Evolutionary conservation across 306 rosid genomes (phyloP).

Genomic region (Castanea mollissima): DNA sequence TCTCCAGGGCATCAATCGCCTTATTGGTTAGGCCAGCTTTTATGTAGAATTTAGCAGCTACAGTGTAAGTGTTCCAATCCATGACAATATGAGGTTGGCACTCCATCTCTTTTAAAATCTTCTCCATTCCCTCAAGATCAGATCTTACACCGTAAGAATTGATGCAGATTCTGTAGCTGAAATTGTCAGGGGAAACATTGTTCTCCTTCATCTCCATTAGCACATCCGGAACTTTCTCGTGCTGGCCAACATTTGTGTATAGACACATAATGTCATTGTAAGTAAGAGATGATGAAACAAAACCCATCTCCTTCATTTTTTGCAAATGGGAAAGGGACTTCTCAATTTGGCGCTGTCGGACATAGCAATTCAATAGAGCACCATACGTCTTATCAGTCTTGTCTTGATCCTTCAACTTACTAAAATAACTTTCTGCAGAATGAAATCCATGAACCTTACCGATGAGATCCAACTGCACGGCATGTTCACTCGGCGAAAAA

Average conservation of each 20-base stretch:
- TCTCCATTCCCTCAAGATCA: constrained; percentile 60
- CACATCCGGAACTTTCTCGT: constrained; percentile 61
- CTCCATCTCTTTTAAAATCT: constrained; percentile 69
- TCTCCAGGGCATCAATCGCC: constrained; percentile 60
- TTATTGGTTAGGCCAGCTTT: constrained; percentile 44
- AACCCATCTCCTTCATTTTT: constrained; percentile 80
- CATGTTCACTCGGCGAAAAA: constrained; percentile 65
- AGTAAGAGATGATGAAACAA: constrained; percentile 55
- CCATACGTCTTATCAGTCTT: constrained; percentile 65
- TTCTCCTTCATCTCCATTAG: constrained; percentile 72
- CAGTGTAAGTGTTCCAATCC: constrained; percentile 90
- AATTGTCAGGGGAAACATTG: constrained; percentile 64
- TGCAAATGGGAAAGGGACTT: constrained; percentile 59
- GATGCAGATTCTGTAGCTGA: constrained; percentile 80
- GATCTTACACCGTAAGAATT: constrained; percentile 63
- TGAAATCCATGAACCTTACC: constrained; percentile 64
- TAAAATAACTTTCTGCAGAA: constrained; percentile 64
- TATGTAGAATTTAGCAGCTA: constrained; percentile 59
- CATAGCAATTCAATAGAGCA: constrained; percentile 84
- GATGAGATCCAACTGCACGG: constrained; percentile 77
- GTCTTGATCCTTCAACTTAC: constrained; percentile 48
- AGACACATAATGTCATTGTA: constrained; percentile 85
- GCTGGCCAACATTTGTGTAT: constrained; percentile 60
- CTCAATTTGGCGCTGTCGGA: constrained; percentile 53
- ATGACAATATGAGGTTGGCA: constrained; percentile 49